Percentiles rank a stretch among this genome's conserved stretches.
Conservation (phyloP, 768 basidiomycete species). For the Rhodotorula babjevae region DNA sequence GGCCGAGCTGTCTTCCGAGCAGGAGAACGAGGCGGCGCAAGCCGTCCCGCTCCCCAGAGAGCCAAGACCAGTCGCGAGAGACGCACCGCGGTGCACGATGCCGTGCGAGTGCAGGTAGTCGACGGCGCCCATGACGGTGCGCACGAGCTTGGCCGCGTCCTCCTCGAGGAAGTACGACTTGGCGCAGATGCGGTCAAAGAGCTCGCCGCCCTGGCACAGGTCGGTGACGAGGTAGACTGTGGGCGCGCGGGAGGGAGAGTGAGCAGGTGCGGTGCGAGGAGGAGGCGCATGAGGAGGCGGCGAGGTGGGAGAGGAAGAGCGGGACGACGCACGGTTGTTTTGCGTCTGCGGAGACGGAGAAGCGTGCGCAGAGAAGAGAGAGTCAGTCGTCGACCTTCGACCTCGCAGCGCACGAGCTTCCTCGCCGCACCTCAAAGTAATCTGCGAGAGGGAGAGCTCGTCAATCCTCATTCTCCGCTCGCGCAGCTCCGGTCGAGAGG, state of each 20-base stretch:
- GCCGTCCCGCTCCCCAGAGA: too few species aligned
- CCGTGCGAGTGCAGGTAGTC: conserved; percentile 84
- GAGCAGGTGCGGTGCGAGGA: conserved; percentile 52
- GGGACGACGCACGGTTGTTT: conserved; percentile 29
- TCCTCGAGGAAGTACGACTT: conserved; percentile 91
- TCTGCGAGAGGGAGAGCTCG: conserved; percentile 3
- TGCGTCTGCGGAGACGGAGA: conserved; percentile 10
- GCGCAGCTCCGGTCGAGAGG: too few species aligned
- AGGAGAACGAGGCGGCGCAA: too few species aligned
- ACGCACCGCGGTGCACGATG: conserved; percentile 71
- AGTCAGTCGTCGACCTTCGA: too few species aligned
- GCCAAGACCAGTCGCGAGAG: too few species aligned
- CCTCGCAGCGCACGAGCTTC: not conserved
- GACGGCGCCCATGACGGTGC: conserved; percentile 79
- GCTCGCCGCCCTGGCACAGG: conserved; percentile 79
- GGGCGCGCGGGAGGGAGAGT: conserved; percentile 74
- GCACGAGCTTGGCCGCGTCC: conserved; percentile 81
- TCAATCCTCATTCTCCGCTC: not conserved
- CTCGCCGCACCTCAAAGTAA: conserved; percentile 33
- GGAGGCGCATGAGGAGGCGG: not conserved
- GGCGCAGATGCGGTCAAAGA: conserved; percentile 98
- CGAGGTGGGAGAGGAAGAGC: not conserved
- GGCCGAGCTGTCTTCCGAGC: too few species aligned
- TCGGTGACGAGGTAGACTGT: conserved; percentile 78
- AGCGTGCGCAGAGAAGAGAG: too few species aligned